Evolutionary conservation across 2,329 filamentous ascomycete species (phyloP).

Genomic region (Ciborinia camelliae): DNA sequence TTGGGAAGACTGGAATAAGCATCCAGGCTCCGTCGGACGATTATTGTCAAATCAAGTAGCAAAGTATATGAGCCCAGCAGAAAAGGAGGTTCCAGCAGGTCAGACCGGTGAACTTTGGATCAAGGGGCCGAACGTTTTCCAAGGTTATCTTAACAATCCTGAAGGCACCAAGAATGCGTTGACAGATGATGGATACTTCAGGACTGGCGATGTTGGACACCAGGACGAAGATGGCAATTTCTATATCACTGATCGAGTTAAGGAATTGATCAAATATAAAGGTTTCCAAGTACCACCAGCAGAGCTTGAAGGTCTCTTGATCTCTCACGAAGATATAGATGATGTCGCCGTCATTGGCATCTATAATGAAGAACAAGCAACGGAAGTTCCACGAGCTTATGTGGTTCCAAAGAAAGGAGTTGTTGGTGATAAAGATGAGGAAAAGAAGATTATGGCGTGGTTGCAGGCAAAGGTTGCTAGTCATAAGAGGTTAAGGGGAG

Average conservation of each 20-base stretch:
- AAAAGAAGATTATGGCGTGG: constrained; percentile 51
- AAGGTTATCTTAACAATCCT: constrained; percentile 55
- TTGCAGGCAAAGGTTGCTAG: constrained; percentile 57
- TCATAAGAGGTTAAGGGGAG: constrained; percentile 68
- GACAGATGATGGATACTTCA: constrained; percentile 72
- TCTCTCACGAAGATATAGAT: constrained; percentile 44
- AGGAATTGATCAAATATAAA: constrained; percentile 64
- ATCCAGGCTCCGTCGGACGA: constrained; percentile 74
- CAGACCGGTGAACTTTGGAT: constrained; percentile 70
- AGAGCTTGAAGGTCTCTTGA: constrained; percentile 53
- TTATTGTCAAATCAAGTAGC: constrained; percentile 76
- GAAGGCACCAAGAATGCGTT: constrained; percentile 66
- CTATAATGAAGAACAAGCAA: constrained; percentile 57
- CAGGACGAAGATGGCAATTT: constrained; percentile 74
- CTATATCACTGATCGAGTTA: constrained; percentile 83
- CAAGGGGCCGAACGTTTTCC: constrained; percentile 59
- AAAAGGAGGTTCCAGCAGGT: constrained; percentile 57
- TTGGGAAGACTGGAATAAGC: constrained; percentile 72
- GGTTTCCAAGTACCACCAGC: constrained; percentile 69
- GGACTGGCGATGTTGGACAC: constrained; percentile 78
- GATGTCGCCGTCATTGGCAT: constrained; percentile 64
- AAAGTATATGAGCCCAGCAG: constrained; percentile 70
- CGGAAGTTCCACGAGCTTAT: constrained; percentile 66
- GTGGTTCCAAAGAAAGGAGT: constrained; percentile 46
- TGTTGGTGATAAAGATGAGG: constrained; percentile 30